Conservation (phyloP, 2,329 filamentous ascomycete species). For the Ophiostoma pallidulum region DNA sequence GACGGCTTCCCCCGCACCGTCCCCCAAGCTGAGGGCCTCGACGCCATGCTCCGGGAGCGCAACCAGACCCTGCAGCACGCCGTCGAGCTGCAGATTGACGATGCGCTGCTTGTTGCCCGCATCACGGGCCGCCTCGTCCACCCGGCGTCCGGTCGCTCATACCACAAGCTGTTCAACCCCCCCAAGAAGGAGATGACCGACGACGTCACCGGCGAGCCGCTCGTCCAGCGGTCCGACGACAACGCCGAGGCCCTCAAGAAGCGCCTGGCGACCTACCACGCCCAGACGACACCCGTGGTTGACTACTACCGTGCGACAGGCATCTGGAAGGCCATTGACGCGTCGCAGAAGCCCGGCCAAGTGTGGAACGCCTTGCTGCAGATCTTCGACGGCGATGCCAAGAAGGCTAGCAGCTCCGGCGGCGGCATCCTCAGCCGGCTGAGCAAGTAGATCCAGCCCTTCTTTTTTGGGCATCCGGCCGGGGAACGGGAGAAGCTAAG, state of each 20-base stretch:
- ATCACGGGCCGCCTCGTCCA: slow-evolving; percentile 95
- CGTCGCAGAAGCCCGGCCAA: slow-evolving; percentile 87
- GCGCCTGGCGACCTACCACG: slow-evolving; percentile 85
- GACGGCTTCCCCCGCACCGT: slow-evolving; percentile 98
- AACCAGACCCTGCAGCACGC: slow-evolving; percentile 87
- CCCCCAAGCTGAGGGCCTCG: slow-evolving; percentile 86
- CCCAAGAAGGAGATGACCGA: slow-evolving; percentile 92
- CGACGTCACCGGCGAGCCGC: slow-evolving; percentile 90
- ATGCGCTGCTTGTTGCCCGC: slow-evolving; percentile 82
- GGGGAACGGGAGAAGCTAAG: too few species aligned
- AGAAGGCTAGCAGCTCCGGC: slow-evolving; percentile 30
- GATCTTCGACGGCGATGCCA: slow-evolving; percentile 64
- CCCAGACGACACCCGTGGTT: slow-evolving; percentile 86
- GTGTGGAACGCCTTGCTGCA: slow-evolving; percentile 90
- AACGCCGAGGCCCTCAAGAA: slow-evolving; percentile 95
- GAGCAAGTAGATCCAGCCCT: slow-evolving; percentile 5
- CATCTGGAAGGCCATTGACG: slow-evolving; percentile 94
- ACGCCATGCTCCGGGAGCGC: slow-evolving; percentile 74
- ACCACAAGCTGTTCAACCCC: slow-evolving; percentile 98
- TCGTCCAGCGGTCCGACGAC: slow-evolving; percentile 94
- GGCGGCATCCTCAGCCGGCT: slow-evolving; percentile 36
- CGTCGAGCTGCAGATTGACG: slow-evolving; percentile 93
- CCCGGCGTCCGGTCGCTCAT: slow-evolving; percentile 89
- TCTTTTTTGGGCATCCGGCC: too few species aligned
- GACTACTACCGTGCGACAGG: slow-evolving; percentile 95